Evolutionary conservation across 139 green algal species (phyloP).

Genomic region (Pleodorina starrii): DNA sequence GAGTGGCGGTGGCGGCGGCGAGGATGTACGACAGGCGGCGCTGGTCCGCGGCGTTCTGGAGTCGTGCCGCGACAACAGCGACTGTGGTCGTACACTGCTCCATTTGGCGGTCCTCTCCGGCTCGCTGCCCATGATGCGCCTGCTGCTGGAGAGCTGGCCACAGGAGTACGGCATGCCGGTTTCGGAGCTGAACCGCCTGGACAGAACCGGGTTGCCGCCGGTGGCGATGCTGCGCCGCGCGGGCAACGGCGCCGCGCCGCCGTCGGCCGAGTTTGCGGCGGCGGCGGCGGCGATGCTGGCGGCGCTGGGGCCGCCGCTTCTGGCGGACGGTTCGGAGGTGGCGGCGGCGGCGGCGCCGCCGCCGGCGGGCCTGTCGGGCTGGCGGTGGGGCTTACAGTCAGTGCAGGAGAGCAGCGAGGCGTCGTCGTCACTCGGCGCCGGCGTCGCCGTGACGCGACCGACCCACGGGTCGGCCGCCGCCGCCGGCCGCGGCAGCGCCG

Average conservation of each 20-base stretch:
- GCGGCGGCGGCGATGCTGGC: not conserved
- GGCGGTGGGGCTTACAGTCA: not conserved
- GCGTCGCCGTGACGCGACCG: not conserved
- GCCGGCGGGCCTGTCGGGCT: not conserved
- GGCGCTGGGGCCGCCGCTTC: not conserved
- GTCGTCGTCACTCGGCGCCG: not conserved
- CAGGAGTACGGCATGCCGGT: not conserved
- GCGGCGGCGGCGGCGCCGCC: not conserved
- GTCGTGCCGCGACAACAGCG: not conserved
- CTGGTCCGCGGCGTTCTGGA: constrained; percentile 10
- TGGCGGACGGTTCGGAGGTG: not conserved
- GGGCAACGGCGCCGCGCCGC: not conserved
- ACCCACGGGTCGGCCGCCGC: not conserved
- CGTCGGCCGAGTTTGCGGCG: not conserved
- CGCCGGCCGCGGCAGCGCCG: not conserved
- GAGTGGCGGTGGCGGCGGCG: not conserved
- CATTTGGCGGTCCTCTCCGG: constrained; percentile 17
- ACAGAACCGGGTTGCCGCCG: not conserved
- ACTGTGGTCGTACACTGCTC: constrained; percentile 16
- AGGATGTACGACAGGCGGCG: not conserved
- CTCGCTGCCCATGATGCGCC: constrained; percentile 10
- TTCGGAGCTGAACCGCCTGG: not conserved
- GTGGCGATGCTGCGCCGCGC: not conserved
- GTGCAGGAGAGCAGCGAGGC: not conserved
- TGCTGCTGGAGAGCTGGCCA: constrained; percentile 7